phyloP scores from a whole-genome alignment of 2,329 filamentous ascomycete genomes.

The Zymoseptoria brevis region DNA sequence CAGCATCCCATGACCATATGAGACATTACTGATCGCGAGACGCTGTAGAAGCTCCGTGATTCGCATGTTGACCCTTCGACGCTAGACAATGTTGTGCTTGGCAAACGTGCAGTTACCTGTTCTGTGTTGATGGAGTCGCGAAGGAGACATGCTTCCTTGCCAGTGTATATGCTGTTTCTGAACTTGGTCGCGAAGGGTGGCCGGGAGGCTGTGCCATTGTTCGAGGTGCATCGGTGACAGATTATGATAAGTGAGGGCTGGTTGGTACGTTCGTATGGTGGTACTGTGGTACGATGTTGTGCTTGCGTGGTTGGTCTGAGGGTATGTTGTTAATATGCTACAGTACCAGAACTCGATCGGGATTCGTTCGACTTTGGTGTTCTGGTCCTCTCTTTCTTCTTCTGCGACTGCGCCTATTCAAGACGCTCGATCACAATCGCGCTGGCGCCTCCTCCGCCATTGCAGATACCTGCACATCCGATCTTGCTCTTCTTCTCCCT shows the following conservation, averaged over 20 bases:
- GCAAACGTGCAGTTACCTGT: background rate
- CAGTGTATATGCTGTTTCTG: background rate
- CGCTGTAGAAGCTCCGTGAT: background rate
- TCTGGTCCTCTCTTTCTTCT: background rate
- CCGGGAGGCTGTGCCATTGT: background rate
- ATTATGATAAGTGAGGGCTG: background rate
- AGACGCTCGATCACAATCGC: conserved; percentile 75
- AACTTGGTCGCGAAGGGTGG: background rate
- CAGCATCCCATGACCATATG: background rate
- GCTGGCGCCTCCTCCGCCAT: conserved; percentile 91
- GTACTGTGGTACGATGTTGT: background rate
- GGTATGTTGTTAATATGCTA: background rate
- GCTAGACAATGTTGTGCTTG: background rate
- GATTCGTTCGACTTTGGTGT: background rate
- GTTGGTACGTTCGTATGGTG: background rate
- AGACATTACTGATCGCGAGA: background rate
- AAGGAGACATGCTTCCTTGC: background rate
- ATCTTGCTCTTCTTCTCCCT: conserved; percentile 89
- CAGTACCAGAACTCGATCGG: background rate
- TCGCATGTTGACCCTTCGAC: background rate
- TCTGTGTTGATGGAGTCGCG: background rate
- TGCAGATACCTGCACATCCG: conserved; percentile 92
- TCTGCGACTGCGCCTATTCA: background rate
- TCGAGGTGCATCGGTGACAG: background rate
- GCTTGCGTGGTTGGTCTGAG: background rate